Evolutionary conservation across 768 basidiomycete genomes (phyloP).

Genomic region (Amylocystis lapponica): DNA sequence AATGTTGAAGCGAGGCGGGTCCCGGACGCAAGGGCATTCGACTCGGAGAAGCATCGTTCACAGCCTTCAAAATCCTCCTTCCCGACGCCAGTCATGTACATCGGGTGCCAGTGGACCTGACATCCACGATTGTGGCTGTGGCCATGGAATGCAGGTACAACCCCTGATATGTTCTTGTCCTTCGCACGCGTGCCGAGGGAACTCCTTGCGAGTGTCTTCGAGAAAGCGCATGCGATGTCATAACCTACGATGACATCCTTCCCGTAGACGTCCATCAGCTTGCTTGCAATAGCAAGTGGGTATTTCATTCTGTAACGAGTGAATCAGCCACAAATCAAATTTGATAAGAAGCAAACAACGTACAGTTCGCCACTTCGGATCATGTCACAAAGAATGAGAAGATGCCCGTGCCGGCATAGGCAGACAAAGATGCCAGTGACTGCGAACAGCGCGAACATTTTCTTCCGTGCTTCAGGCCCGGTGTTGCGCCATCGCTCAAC

Average conservation of each 20-base stretch:
- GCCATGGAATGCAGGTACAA: constrained; percentile 25
- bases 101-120: constrained; percentile 24
- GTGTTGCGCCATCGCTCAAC: constrained; percentile 14
- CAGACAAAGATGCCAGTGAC: constrained; percentile 17
- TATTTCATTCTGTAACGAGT: constrained; percentile 15
- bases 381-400: constrained; percentile 20
- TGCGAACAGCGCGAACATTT: constrained; percentile 17
- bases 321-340: neutral
- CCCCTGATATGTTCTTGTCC: constrained; percentile 5
- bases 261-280: constrained; percentile 14
- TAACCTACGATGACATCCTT: constrained; percentile 15
- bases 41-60: constrained; percentile 23
- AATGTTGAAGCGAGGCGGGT: constrained; percentile 19
- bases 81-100: constrained; percentile 19
- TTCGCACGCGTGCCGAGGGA: constrained; percentile 9
- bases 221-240: constrained; percentile 24
- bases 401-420: constrained; percentile 17
- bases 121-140: constrained; percentile 24
- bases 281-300: constrained; percentile 14
- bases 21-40: constrained; percentile 17
- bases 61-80: constrained; percentile 23
- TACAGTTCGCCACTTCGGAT: constrained; percentile 23
- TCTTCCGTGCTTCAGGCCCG: constrained; percentile 12
- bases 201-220: constrained; percentile 10
- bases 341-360: constrained; percentile 3